Conservation (phyloP, 805 yeast genomes). For the Metschnikowia corniflorae region DNA sequence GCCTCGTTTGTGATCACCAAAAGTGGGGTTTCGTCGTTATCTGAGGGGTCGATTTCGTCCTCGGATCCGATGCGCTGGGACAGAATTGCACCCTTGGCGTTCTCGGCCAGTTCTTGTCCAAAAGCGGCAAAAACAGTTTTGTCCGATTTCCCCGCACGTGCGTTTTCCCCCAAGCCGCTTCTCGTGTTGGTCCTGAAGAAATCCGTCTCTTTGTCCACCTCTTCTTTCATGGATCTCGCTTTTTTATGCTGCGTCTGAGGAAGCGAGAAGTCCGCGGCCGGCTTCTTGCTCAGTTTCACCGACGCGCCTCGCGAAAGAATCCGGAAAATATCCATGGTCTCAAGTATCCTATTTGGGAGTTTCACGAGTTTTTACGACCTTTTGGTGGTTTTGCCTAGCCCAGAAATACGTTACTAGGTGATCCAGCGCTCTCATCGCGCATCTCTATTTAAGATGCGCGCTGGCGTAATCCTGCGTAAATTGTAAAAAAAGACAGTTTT, state of each 20-base stretch:
- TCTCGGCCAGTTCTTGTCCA: background rate
- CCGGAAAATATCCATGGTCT: conserved; percentile 79
- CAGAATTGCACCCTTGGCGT: conserved; percentile 7
- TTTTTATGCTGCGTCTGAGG: conserved; percentile 22
- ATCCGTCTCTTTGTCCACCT: conserved; percentile 72
- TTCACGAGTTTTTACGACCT: no score
- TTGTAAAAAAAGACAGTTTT: conserved; percentile 2
- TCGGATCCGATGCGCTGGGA: background rate
- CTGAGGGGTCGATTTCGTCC: background rate
- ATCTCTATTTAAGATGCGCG: no score
- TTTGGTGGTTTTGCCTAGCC: background rate
- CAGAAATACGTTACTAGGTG: background rate
- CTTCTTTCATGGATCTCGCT: conserved; percentile 39
- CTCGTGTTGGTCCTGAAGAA: conserved; percentile 52
- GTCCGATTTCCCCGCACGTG: conserved; percentile 18
- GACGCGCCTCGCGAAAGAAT: conserved; percentile 84
- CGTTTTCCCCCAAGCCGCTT: no score
- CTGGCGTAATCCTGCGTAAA: no score
- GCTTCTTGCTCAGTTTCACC: conserved; percentile 54
- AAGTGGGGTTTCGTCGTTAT: conserved; percentile 27
- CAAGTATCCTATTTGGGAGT: background rate
- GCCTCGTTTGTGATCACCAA: conserved; percentile 47
- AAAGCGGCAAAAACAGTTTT: background rate
- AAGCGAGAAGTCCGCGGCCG: conserved; percentile 40
- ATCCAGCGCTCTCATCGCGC: conserved; percentile 3